Evolutionary conservation across 1,139 yeast species (phyloP).

Genomic region (Blastobotrys ciferrii): DNA sequence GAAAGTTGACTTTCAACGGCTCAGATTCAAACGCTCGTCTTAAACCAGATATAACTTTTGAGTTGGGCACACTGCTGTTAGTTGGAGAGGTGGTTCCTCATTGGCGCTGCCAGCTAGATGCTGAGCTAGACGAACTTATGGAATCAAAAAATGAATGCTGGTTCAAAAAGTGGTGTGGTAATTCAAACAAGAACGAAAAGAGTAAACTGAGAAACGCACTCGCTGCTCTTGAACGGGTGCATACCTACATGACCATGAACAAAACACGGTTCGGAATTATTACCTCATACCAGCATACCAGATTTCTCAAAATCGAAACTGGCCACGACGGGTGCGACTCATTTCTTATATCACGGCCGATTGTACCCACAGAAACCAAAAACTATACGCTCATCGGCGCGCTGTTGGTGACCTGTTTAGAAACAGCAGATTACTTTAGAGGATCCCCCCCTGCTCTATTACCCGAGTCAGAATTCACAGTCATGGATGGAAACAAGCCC

Average conservation of each 20-base stretch:
- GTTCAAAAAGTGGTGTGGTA: not conserved
- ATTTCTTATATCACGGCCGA: not conserved
- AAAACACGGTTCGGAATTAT: constrained; percentile 15
- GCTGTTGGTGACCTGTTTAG: not conserved
- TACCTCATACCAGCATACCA: constrained; percentile 14
- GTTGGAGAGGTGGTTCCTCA: constrained; percentile 4
- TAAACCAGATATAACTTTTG: not conserved
- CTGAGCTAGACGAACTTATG: not conserved
- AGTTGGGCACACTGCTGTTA: not conserved
- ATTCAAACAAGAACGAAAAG: not conserved
- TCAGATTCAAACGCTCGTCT: not conserved
- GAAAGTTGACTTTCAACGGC: not conserved
- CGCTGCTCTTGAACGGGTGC: constrained; percentile 9
- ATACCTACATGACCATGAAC: constrained; percentile 16
- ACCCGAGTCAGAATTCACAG: not conserved
- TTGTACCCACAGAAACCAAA: not conserved
- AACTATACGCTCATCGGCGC: constrained; percentile 3
- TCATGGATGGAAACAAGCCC: not conserved
- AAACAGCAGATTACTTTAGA: not conserved
- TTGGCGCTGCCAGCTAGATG: constrained; percentile 1
- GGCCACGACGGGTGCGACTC: not conserved
- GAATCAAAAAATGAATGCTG: not conserved
- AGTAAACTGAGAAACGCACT: not conserved
- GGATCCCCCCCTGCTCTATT: not conserved
- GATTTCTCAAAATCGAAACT: constrained; percentile 13